These are phyloP conservation scores for Pythium brachiatum DNA, from an alignment of 352 stramenopile genomes.

Conservation along the genomic window DNA sequence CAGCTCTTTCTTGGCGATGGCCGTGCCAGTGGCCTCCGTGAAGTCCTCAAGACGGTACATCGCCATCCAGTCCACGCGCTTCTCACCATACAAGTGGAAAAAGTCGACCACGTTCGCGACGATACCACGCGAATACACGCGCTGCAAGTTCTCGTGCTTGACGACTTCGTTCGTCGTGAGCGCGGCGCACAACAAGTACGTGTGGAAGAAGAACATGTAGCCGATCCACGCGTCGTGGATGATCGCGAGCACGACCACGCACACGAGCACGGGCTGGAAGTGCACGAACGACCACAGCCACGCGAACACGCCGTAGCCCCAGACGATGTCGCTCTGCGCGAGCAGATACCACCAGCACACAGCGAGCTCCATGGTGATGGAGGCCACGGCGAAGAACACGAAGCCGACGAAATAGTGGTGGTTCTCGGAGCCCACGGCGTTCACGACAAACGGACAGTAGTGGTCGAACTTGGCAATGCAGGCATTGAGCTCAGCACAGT, in stretches of 20 bases:
- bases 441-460: conserved; percentile 87
- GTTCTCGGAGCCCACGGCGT: conserved; percentile 94
- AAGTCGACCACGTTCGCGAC: conserved; percentile 64
- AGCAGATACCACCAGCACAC: conserved; percentile 40
- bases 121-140: conserved; percentile 56
- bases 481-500: conserved; percentile 71
- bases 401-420: conserved; percentile 94
- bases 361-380: conserved; percentile 50
- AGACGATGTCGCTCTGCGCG: conserved; percentile 23
- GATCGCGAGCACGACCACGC: conserved; percentile 44
- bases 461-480: conserved; percentile 86
- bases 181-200: conserved; percentile 53
- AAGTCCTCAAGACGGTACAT: conserved; percentile 65
- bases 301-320: conserved; percentile 13
- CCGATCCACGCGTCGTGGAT: conserved; percentile 72
- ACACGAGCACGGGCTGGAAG: conserved; percentile 57
- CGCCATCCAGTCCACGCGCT: conserved; percentile 49
- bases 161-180: conserved; percentile 84
- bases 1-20: conserved; percentile 5
- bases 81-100: conserved; percentile 35
- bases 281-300: conserved; percentile 58
- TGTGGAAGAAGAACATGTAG: conserved; percentile 69
- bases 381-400: conserved; percentile 66
- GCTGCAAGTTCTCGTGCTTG: conserved; percentile 53
- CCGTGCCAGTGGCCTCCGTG: conserved; percentile 3